phyloP scores from a whole-genome alignment of 2,329 filamentous ascomycete genomes.

The Pyrenochaeta sp. region DNA sequence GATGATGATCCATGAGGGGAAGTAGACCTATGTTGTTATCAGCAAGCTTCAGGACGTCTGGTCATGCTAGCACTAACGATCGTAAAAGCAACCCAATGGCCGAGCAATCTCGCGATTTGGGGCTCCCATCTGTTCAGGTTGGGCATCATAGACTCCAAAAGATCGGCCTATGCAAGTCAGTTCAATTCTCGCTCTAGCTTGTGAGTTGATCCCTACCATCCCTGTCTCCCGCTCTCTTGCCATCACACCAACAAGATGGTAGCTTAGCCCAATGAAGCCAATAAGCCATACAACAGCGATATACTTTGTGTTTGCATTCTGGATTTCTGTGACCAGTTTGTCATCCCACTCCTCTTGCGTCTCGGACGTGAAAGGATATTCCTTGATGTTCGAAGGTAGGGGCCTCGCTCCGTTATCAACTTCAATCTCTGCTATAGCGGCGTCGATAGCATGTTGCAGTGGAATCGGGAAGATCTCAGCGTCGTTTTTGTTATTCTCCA shows the following conservation, averaged over 20 bases:
- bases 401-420: constrained; percentile 58
- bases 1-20: constrained; percentile 80
- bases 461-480: constrained; percentile 77
- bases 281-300: constrained; percentile 79
- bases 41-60: neutral
- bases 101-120: constrained; percentile 76
- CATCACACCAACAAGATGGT: constrained; percentile 83
- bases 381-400: constrained; percentile 52
- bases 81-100: constrained; percentile 79
- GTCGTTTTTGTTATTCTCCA: constrained; percentile 70
- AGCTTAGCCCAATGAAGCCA: constrained; percentile 78
- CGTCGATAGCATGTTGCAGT: constrained; percentile 77
- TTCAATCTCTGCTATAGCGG: constrained; percentile 67
- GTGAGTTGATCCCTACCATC: too few relatives aligned
- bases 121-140: constrained; percentile 74
- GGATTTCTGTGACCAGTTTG: constrained; percentile 71
- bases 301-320: constrained; percentile 73
- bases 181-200: too few relatives aligned
- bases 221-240: constrained; percentile 83
- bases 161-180: too few relatives aligned
- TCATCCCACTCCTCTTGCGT: constrained; percentile 70
- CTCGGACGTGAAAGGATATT: constrained; percentile 77
- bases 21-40: constrained; percentile 62
- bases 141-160: constrained; percentile 90
- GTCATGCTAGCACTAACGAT: constrained; percentile 44